phyloP scores from a whole-genome alignment of 1,284 basidiomycete genomes.

The Testicularia cyperi region DNA sequence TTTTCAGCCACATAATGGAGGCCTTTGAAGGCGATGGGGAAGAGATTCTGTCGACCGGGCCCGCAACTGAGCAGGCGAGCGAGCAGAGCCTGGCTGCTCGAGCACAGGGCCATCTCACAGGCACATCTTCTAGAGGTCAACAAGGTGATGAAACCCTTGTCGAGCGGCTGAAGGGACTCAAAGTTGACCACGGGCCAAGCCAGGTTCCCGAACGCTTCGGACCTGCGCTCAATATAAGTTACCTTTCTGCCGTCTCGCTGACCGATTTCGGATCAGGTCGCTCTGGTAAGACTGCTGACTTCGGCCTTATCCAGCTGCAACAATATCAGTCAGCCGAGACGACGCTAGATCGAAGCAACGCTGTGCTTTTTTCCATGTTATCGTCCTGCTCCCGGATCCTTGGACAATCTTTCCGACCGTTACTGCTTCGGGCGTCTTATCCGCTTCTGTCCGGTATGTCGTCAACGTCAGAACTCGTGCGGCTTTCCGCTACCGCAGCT shows the following conservation, averaged over 20 bases:
- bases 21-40: slow-evolving; percentile 41
- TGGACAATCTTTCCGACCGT: slow-evolving; percentile 41
- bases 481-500: slow-evolving; percentile 16
- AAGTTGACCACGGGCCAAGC: not conserved
- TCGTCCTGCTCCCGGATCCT: slow-evolving; percentile 34
- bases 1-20: slow-evolving; percentile 25
- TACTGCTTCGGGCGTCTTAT: slow-evolving; percentile 44
- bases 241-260: slow-evolving; percentile 18
- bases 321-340: slow-evolving; percentile 6
- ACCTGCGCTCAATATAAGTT: slow-evolving; percentile 37
- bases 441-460: slow-evolving; percentile 47
- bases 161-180: slow-evolving; percentile 25
- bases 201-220: slow-evolving; percentile 7
- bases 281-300: no score
- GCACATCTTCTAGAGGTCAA: no score
- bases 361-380: slow-evolving; percentile 36
- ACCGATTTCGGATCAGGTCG: no score
- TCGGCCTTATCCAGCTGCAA: slow-evolving; percentile 8
- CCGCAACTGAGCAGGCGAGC: no score
- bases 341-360: slow-evolving; percentile 11
- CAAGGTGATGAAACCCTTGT: slow-evolving; percentile 3
- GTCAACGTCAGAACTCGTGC: slow-evolving; percentile 4
- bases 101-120: no score
- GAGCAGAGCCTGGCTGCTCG: no score
- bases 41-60: slow-evolving; percentile 5